Evolutionary conservation across 805 yeast genomes (phyloP), one percentile per base, ranked within the genome.

Genomic region (Pichia scutulata): DNA sequence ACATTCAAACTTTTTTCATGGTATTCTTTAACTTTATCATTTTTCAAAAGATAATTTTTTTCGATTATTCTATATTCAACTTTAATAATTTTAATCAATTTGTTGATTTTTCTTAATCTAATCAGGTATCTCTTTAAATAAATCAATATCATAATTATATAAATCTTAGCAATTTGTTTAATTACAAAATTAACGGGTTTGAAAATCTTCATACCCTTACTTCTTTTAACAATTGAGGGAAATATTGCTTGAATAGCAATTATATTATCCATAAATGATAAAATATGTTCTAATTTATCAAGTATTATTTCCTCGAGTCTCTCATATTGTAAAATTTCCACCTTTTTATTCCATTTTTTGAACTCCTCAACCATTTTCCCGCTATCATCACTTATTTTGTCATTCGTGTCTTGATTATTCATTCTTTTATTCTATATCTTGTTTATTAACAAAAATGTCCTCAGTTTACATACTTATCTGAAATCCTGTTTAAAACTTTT

Each of bases 251-350:
- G 67, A 19, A 65, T 13, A 39, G 63, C 56, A 23, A 61, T 53
- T 26, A 61, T 59, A 51, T 63, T 64, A 41, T 65, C 69, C 57
- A 65, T 59, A 18, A 56, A 48, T 10, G 63, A 57, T 5, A 65
- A 47, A 18, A 59, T 8, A 2, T 57, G 49, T 48, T 65, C 69
- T 26, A 65, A 40, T 25, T 54, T 49, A 13, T 44, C 47, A 26
- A 65, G 46, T 7, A 60, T 6, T 12, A 40, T 44, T 9, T 50
- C 51, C 46, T 64, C 68, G 23, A 57, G 45, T 9, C 42, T 28
- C 24, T 52, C 51, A 51, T 60, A 61, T 26, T 22, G 41, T 22
- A 28, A 24, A 16, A 39, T 9, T 10, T 19, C 26, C 18, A 19
- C 12, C 16, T 14, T 22, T 22, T 33, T 33, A 33, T 33, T 33